These are phyloP conservation scores for Russula earlei DNA, from an alignment of 768 basidiomycete species.

Conservation along the genomic window DNA sequence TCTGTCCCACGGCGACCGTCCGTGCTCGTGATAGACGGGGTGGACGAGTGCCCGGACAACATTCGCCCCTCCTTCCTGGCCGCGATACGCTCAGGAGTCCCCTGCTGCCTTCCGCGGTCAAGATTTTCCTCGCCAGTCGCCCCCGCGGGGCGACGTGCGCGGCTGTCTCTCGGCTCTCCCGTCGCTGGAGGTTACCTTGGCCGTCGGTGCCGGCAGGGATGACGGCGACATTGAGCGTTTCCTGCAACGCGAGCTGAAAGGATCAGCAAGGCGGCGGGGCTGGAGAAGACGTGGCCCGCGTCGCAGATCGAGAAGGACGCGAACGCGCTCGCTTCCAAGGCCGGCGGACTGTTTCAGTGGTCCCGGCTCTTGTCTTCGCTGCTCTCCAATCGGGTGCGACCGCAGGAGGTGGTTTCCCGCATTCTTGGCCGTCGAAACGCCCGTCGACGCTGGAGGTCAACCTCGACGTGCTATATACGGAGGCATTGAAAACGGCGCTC, in stretches of 20 bases:
- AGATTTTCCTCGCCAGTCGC: slow-evolving; percentile 17
- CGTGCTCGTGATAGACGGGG: slow-evolving; percentile 17
- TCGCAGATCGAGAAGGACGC: slow-evolving; percentile 7
- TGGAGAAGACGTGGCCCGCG: background rate
- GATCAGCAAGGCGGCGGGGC: background rate
- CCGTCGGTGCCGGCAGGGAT: background rate
- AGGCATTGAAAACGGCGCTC: slow-evolving; percentile 3
- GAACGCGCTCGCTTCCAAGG: background rate
- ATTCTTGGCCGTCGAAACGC: background rate
- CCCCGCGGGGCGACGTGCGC: slow-evolving; percentile 12
- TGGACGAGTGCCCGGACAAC: slow-evolving; percentile 18
- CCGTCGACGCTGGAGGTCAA: background rate
- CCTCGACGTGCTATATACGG: slow-evolving; percentile 12
- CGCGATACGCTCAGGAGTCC: background rate
- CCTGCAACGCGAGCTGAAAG: slow-evolving; percentile 2
- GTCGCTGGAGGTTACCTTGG: background rate
- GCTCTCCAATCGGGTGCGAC: background rate
- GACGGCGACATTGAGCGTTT: slow-evolving; percentile 12
- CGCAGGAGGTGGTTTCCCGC: slow-evolving; percentile 7
- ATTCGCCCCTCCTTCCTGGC: slow-evolving; percentile 6
- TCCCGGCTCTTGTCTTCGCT: slow-evolving; percentile 12
- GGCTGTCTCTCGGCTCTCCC: background rate
- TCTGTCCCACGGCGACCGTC: slow-evolving; percentile 4
- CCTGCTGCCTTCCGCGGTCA: slow-evolving; percentile 14
- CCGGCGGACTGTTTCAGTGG: slow-evolving; percentile 20